Conservation (phyloP, 1,139 yeast genomes). For the Groenewaldozyma auringiensis region DNA sequence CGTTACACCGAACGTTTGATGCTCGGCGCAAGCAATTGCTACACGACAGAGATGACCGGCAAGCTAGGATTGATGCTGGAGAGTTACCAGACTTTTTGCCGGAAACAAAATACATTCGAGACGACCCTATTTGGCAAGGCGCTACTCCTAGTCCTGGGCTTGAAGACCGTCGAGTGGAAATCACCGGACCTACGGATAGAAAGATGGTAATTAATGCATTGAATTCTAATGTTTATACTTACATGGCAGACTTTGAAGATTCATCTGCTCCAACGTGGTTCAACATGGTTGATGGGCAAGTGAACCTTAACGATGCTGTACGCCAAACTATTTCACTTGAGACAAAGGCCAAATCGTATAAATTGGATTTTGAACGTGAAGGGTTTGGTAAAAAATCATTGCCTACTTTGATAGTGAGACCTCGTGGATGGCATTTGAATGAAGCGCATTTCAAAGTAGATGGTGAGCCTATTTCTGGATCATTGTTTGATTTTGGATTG, state of each 20-base stretch:
- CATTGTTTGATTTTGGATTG: constrained; percentile 68
- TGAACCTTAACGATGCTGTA: constrained; percentile 82
- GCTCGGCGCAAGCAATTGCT: constrained; percentile 53
- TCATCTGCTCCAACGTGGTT: constrained; percentile 94
- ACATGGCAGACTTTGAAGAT: constrained; percentile 95
- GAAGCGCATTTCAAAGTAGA: constrained; percentile 69
- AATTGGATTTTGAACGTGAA: constrained; percentile 39
- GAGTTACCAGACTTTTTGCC: constrained; percentile 65
- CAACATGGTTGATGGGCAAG: constrained; percentile 83
- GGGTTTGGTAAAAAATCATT: constrained; percentile 35
- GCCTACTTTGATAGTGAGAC: constrained; percentile 75
- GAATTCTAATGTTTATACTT: constrained; percentile 81
- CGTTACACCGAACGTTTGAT: constrained; percentile 66
- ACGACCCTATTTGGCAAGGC: constrained; percentile 72
- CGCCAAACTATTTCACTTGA: constrained; percentile 59
- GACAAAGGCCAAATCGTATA: constrained; percentile 55
- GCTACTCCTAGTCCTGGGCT: constrained; percentile 71
- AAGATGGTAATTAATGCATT: constrained; percentile 93
- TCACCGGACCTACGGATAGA: constrained; percentile 59
- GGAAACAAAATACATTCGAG: constrained; percentile 61
- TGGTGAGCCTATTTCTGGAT: constrained; percentile 68
- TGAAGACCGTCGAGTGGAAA: constrained; percentile 45
- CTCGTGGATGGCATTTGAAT: constrained; percentile 80
- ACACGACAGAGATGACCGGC: constrained; percentile 52
- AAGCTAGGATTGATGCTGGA: constrained; percentile 57